Evolutionary conservation across 192 early-diverging fungal species (phyloP), one percentile per base, ranked within the genome.

Genomic region (Coemansia sp.): DNA sequence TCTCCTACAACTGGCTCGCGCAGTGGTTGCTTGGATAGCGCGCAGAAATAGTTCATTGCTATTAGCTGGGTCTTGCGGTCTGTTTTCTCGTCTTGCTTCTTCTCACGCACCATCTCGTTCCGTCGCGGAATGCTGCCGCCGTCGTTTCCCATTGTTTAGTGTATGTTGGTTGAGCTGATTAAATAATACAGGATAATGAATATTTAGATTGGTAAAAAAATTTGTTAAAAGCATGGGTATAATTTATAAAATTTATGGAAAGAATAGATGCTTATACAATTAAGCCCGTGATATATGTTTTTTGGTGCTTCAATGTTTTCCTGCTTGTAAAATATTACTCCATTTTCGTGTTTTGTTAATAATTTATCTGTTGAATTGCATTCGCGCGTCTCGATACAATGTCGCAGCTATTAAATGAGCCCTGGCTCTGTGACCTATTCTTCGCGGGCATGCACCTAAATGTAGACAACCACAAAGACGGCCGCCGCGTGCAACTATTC

Each of bases 1-100:
- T 82, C 79, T 13, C 71, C 72, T 13, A 90, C 89, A 9, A 93
- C 64, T 0, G 91, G 91, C 22, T 66, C 60, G 20, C 69, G 48
- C 14, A 93, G 82, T 8, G 82, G 85, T 19, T 54, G 52, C 52
- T 54, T 54, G n/a, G 74, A 74, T 13, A 82, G 63, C 6, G 81
- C 68, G 32, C 81, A 82, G 49, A 35, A 56, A 38, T 35, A 62
- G 59, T 45, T 68, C 65, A 70, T 69, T 8, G 76, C 68, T 9
- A 60, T 45, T 4, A 62, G 59, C 38, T 74, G 69, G 55, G 45
- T 63, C n/a, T 61, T 59, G 9, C 63, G 61, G 22, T 74, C 67
- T 1, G 63, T 29, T 10, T 70, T 68, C 65, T 77, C 81, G 47
- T 68, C 71, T 52, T 71, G 59, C 27, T 73, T 67, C 66, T 76